These are phyloP conservation scores for Ephemerocybe angulata DNA, from an alignment of 768 basidiomycete species.

Conservation along the genomic window DNA sequence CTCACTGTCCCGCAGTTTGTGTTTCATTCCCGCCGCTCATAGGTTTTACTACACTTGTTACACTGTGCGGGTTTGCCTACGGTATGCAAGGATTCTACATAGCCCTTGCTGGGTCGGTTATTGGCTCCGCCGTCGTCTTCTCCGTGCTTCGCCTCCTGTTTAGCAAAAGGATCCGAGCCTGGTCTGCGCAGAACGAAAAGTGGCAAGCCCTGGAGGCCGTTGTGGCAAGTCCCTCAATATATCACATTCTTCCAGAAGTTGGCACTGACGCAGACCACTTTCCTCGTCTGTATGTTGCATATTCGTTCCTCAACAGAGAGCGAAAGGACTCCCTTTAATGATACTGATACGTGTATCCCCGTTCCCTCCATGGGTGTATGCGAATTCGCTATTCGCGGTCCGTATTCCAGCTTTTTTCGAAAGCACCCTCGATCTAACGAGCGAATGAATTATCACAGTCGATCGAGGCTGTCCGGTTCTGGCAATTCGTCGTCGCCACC, in stretches of 20 bases:
- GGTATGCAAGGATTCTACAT: slow-evolving; percentile 75
- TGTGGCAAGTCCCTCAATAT: slow-evolving; percentile 51
- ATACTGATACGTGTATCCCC: slow-evolving; percentile 78
- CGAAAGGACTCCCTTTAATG: slow-evolving; percentile 78
- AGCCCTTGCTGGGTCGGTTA: slow-evolving; percentile 53
- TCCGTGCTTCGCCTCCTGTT: slow-evolving; percentile 57
- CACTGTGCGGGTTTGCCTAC: slow-evolving; percentile 79
- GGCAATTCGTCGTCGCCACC: slow-evolving; percentile 77
- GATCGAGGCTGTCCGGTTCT: slow-evolving; percentile 67
- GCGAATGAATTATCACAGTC: slow-evolving; percentile 39
- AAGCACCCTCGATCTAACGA: neutral
- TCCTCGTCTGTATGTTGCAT: neutral
- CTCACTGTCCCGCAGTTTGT: slow-evolving; percentile 29
- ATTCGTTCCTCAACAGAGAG: slow-evolving; percentile 38
- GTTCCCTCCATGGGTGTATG: slow-evolving; percentile 85
- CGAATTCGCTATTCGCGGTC: slow-evolving; percentile 77
- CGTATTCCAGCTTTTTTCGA: slow-evolving; percentile 23
- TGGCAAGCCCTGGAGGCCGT: slow-evolving; percentile 79
- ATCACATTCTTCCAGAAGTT: neutral
- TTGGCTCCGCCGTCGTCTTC: slow-evolving; percentile 65
- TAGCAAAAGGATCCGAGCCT: slow-evolving; percentile 48
- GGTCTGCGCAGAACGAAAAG: slow-evolving; percentile 61
- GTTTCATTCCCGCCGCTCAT: slow-evolving; percentile 59
- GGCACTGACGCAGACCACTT: neutral
- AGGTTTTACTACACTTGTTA: slow-evolving; percentile 64